Evolutionary conservation across 176 grass and related monocot species (phyloP), one percentile per base, ranked within the genome.

Genomic region (Pharus latifolius): DNA sequence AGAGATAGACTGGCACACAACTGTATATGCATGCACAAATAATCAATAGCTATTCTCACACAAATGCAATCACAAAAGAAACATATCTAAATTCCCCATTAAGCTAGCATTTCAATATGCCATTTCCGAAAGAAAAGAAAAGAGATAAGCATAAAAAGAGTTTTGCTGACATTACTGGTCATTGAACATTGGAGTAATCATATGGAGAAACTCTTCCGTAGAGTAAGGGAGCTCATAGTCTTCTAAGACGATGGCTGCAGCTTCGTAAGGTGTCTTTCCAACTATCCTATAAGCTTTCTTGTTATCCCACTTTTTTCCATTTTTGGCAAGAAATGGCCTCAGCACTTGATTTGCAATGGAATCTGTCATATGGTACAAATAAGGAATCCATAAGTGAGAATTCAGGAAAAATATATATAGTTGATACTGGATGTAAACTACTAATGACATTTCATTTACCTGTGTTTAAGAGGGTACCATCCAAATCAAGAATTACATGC

Each of bases 391-490:
- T 34, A 72, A 40, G 52, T 32, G 29, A 51, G 16, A 44, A 12
- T 62, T 78, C 26, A 33, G 10, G 31, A 20, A 27, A 47, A 54
- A 26, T 61, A n/a, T 52, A 83, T 15, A 49, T 70, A 47, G 19
- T n/a, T n/a, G n/a, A 24, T 8, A 61, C 9, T 20, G 73, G 52
- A 16, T 2, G 13, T 37, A 4, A 73, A 58, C 11, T 28, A 8
- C 11, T 37, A 46, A 31, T 33, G 27, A 65, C 23, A 70, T 34
- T 72, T 13, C 16, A 66, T 52, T 49, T 63, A 93, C 95, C 95
- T 88, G 89, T 98, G 58, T 98, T 98, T 67, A 93, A 65, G 67
- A 98, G 89, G 49, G 95, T 98, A 54, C 90, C 95, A 67, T 98
- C 95, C 82, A 98, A 78, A 74, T 93, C 95, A 47, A 98, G 83